These are phyloP conservation scores for Penicillium sp. DNA, from an alignment of 2,329 filamentous ascomycete genomes.

Conservation along the genomic window DNA sequence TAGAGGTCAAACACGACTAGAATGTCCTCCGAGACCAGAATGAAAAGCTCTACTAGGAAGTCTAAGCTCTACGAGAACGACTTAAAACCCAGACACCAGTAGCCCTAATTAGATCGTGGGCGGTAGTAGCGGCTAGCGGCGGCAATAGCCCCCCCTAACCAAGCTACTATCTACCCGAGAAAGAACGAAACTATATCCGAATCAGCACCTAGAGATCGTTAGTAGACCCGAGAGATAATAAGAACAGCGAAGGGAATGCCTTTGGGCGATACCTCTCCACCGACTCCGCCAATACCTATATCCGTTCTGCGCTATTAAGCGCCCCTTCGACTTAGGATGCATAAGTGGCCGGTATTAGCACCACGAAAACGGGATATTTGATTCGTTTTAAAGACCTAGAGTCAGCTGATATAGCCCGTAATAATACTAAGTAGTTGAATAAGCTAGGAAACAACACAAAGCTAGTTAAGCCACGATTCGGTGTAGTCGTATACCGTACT, in stretches of 20 bases:
- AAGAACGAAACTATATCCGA: slow-evolving; percentile 6
- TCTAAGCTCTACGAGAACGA: slow-evolving; percentile 4
- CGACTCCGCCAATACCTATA: background rate
- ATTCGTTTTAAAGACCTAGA: background rate
- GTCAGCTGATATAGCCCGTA: background rate
- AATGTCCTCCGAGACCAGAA: slow-evolving; percentile 15
- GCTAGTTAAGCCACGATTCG: slow-evolving; percentile 3
- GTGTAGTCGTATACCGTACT: background rate
- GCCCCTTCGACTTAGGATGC: background rate
- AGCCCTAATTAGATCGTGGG: background rate
- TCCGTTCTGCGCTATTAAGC: background rate
- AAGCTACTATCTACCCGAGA: background rate
- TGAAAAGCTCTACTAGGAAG: slow-evolving; percentile 11
- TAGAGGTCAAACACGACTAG: slow-evolving; percentile 16
- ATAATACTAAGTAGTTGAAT: background rate
- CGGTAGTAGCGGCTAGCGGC: too few species aligned
- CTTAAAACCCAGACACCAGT: background rate
- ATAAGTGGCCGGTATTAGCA: background rate
- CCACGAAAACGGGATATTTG: background rate
- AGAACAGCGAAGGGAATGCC: background rate
- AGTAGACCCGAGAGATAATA: background rate
- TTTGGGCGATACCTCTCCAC: background rate
- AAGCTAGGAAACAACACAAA: background rate
- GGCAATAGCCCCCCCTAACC: background rate
- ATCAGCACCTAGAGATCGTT: background rate